phyloP scores from a whole-genome alignment of 2,329 filamentous ascomycete species.

The Ceratocystis destructans region DNA sequence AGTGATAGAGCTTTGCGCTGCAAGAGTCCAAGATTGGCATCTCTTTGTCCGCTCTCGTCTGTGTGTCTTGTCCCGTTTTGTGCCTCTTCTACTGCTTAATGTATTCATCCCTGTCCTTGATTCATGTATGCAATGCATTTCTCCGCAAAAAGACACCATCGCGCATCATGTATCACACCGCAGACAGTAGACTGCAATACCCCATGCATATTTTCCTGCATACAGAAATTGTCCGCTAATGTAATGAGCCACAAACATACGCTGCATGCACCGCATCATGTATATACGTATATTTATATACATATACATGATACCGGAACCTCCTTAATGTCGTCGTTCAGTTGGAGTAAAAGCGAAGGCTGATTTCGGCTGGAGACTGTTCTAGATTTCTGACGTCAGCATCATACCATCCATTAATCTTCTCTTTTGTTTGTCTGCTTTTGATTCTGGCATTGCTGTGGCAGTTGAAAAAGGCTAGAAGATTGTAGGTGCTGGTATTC shows the following conservation, averaged over 20 bases:
- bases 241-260: too few species aligned
- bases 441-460: neutral
- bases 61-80: neutral
- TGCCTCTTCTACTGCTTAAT: too few species aligned
- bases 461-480: neutral
- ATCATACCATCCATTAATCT: neutral
- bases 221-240: too few species aligned
- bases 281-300: neutral
- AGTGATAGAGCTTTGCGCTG: neutral
- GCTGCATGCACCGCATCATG: too few species aligned
- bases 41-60: neutral
- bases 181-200: too few species aligned
- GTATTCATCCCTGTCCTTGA: neutral
- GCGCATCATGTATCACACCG: too few species aligned
- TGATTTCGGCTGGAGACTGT: neutral
- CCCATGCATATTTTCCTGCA: too few species aligned
- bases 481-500: neutral
- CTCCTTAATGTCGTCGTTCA: neutral
- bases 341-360: neutral
- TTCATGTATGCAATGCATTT: neutral
- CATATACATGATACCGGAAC: neutral
- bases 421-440: neutral
- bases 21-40: neutral
- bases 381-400: neutral
- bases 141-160: too few species aligned